Base-by-base conservation (phyloP, 1,284 basidiomycete genomes). In the Kwoniella shivajii region DNA sequence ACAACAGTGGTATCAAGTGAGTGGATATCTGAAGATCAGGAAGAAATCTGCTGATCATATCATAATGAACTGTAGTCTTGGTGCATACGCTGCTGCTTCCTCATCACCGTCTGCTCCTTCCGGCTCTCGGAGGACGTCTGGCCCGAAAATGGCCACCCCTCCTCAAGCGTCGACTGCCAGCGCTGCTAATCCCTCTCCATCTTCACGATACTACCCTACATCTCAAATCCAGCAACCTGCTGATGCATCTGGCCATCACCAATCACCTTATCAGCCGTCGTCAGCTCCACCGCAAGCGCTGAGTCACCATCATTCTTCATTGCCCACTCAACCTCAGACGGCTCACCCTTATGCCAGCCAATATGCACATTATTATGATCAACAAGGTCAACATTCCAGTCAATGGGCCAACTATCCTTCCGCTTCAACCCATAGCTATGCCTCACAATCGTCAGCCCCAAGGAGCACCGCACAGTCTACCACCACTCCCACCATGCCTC, bases 281-380 rank as follows among this genome's bases (percentile, higher is more conserved):
- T 73, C 69, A 1, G 69, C 69, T 2, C 69, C 69, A 1, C 64
- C 71, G 13, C 63, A 68, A 16, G 50, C 63, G 16, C 37, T 56
- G 13, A 58, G 54, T 16, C 63, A 67, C 38, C 63, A 66, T 24
- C 56, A 59, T 24, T 39, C 37, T 16, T 37, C 33, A 5, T 46
- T 52, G 29, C 7, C 27, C 7, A 41, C 48, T 34, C 44, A 52
- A 41, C 45, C 52, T 20, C 65, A 65, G 39, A 63, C 66, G 16
- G 68, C 68, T 18, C 68, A 66, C 29, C 63, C 64, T 1, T 67
- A 71, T 44, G 56, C 59, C 20, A 57, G 49, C 16, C 50, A 54
- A 14, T 68, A 69, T 39, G 43, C 60, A 30, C 44, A 67, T 49
- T 63, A 69, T 45, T 54, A 65, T 38, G 49, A 66, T 24, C 59